Conservation (phyloP, 208 protist genomes). For the Leishmania mexicana region DNA sequence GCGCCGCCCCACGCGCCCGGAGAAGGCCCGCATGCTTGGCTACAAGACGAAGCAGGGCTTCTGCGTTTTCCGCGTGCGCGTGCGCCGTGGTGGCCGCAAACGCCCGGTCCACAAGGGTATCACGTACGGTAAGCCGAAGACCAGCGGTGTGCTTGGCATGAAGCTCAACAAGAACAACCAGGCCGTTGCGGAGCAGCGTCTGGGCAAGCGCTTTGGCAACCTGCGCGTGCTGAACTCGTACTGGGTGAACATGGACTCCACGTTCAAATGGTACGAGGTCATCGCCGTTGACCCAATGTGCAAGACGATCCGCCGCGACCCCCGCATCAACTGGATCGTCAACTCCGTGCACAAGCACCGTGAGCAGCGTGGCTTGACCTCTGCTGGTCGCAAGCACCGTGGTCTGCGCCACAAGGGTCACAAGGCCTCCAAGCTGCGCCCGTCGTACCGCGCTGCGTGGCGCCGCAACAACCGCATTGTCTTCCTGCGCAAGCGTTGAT, state of each 20-base stretch:
- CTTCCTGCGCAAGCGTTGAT: conserved; percentile 93
- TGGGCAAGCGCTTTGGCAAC: conserved; percentile 95
- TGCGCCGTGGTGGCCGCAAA: conserved; percentile 99
- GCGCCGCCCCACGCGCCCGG: conserved; percentile 97
- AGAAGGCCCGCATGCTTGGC: conserved; percentile 99
- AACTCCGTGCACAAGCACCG: conserved; percentile 97
- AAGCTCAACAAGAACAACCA: conserved; percentile 97
- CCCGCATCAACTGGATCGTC: conserved; percentile 99
- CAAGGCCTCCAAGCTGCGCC: conserved; percentile 94
- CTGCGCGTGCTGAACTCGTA: conserved; percentile 99
- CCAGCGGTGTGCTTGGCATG: conserved; percentile 97
- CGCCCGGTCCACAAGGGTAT: conserved; percentile 97
- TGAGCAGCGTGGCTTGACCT: conserved; percentile 98
- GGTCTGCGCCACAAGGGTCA: conserved; percentile 97
- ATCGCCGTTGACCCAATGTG: conserved; percentile 99
- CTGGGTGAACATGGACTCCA: conserved; percentile 98
- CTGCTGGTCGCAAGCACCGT: conserved; percentile 96
- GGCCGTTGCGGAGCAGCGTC: conserved; percentile 97
- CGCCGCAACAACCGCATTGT: conserved; percentile 98
- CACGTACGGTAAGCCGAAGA: conserved; percentile 99
- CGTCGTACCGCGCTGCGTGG: conserved; percentile 97
- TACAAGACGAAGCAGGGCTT: conserved; percentile 99
- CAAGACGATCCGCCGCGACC: conserved; percentile 97
- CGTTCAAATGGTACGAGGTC: conserved; percentile 99
- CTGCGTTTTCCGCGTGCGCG: conserved; percentile 98